These are phyloP conservation scores for Chamaecrista fasciculata DNA, from an alignment of 306 rosid species.

Conservation along the genomic window DNA sequence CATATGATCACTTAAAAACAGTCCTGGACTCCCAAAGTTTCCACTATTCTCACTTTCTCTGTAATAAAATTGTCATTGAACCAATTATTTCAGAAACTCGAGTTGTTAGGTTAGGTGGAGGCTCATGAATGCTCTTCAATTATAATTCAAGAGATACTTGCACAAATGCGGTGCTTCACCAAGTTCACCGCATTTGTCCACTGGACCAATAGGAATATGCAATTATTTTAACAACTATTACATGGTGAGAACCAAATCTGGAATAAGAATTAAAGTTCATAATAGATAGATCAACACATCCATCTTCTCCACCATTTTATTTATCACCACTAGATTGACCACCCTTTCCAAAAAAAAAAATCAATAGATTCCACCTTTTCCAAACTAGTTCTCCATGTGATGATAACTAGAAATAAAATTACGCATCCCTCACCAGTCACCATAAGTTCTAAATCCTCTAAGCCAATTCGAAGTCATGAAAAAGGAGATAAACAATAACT, in stretches of 20 bases:
- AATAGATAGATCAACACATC: not conserved
- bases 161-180: not conserved
- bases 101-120: not conserved
- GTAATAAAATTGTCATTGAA: not conserved
- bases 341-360: not conserved
- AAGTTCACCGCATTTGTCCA: too few species aligned
- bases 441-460: not conserved
- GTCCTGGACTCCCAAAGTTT: slow-evolving; percentile 2
- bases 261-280: not conserved
- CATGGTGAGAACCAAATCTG: not conserved
- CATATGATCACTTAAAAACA: not conserved
- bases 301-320: not conserved
- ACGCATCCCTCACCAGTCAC: not conserved
- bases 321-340: not conserved
- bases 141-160: not conserved
- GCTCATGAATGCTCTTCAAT: not conserved
- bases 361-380: not conserved
- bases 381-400: not conserved
- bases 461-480: not conserved
- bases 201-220: not conserved
- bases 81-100: not conserved
- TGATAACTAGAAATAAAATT: not conserved
- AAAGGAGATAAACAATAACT: not conserved
- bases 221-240: not conserved
- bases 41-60: not conserved